Evolutionary conservation across 1,284 basidiomycete genomes (phyloP).

Genomic region (Naganishia sp.): DNA sequence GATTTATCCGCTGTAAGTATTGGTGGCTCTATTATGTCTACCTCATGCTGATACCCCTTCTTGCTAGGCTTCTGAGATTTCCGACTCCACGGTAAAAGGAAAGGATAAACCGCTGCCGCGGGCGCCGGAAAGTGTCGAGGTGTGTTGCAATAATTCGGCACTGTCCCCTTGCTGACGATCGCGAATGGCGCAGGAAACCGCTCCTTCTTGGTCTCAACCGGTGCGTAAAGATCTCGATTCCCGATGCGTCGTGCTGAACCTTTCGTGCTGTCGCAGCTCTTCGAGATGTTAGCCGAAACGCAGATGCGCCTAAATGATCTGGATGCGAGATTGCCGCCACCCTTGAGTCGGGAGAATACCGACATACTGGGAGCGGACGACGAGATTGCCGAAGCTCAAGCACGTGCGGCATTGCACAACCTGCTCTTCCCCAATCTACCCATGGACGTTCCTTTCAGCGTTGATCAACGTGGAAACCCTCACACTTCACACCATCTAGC

Average conservation of each 20-base stretch:
- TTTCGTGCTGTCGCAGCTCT: slow-evolving; percentile 22
- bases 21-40: too few species aligned
- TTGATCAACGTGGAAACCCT: slow-evolving; percentile 24
- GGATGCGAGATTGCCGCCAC: slow-evolving; percentile 13
- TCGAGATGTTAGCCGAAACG: slow-evolving; percentile 33
- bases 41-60: background rate
- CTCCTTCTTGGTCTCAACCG: slow-evolving; percentile 44
- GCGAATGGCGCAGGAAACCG: slow-evolving; percentile 27
- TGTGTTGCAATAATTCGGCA: background rate
- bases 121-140: background rate
- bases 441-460: slow-evolving; percentile 25
- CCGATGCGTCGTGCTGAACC: background rate
- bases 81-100: background rate
- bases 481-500: slow-evolving; percentile 19
- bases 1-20: background rate
- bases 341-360: slow-evolving; percentile 1
- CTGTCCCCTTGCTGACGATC: background rate
- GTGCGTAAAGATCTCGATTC: slow-evolving; percentile 33
- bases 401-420: slow-evolving; percentile 32
- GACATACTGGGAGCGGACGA: slow-evolving; percentile 24
- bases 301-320: slow-evolving; percentile 31
- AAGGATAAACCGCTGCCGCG: slow-evolving; percentile 14
- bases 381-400: slow-evolving; percentile 26
- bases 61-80: background rate
- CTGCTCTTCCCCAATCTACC: slow-evolving; percentile 34